Evolutionary conservation across 192 early-diverging fungal species (phyloP), one percentile per base, ranked within the genome.

Genomic region (Chytriomyces sp.): DNA sequence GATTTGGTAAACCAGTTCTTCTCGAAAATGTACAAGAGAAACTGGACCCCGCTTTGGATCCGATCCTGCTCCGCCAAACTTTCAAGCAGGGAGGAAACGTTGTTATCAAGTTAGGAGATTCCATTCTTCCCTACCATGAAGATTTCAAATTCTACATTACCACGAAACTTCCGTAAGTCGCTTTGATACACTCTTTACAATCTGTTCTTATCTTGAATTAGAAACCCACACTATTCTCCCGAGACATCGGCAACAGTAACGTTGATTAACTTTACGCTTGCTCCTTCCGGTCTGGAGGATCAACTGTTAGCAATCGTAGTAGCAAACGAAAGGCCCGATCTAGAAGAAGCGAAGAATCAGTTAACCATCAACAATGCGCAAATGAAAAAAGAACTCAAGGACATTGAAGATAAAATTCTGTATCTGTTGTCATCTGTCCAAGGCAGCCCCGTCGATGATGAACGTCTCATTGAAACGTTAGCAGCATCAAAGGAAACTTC

Each of bases 351-450:
- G 1, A 88, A 88, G 59, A 88, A 78, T 66, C 84, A 85, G 59
- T 71, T 88, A 31, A 81, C 81, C n/a, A 49, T 85, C 52, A 84
- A 86, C 37, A 88, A 87, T 64, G 86, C 86, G 1, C 82, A 84
- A 75, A 88, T 88, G 86, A 86, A 87, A 62, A 79, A 83, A 37
- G 86, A 88, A 68, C 80, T 88, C 31, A 88, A 88, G 65, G 86
- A 88, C 54, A 88, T 88, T 54, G 86, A 88, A 64, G 86, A 88
- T 63, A 88, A 88, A 70, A 88, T 88, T 40, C 75, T 88, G 32
- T 88, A 86, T 59, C 74, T 88, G 14, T 69, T 88, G 5, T 88
- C 86, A 17, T 86, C 84, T 0, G 86, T 88, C 10, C 84, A 88
- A 75, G 86, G 86, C 17, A 84, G 81, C 73, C 86, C 86, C 8